A percentile compares a stretch with the other conserved stretches of the same genome.
Conservation (phyloP, 768 basidiomycete genomes). For the Xerocomellus intermedius region DNA sequence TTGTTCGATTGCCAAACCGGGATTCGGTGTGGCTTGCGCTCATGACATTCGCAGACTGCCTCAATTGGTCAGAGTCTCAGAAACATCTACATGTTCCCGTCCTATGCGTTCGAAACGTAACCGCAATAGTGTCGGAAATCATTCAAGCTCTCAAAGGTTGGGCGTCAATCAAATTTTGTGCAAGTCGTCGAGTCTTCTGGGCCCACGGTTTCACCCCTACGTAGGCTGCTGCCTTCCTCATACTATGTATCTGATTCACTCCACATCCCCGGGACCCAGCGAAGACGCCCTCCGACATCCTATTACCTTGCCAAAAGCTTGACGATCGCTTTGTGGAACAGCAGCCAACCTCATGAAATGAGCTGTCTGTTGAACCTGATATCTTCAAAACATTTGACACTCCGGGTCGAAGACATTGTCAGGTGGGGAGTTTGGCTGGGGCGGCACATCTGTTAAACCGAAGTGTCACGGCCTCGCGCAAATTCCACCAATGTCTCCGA, state of each 20-base stretch:
- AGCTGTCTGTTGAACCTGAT: neutral
- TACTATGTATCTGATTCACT: too few relatives aligned
- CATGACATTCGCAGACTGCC: neutral
- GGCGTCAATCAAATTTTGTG: too few relatives aligned
- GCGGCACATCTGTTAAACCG: too few relatives aligned
- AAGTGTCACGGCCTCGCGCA: neutral
- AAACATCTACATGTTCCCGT: neutral
- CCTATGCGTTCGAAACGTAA: neutral
- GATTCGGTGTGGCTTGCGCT: neutral
- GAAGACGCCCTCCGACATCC: too few relatives aligned
- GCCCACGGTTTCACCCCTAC: neutral
- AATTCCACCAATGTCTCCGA: neutral
- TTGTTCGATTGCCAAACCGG: neutral
- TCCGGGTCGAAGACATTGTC: too few relatives aligned
- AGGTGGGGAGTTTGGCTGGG: too few relatives aligned
- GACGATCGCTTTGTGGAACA: neutral
- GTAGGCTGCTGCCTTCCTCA: too few relatives aligned
- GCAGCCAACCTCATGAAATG: too few relatives aligned
- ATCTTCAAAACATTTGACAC: neutral
- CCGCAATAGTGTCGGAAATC: neutral
- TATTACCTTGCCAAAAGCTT: too few relatives aligned
- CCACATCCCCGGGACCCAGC: neutral
- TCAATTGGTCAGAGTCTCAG: neutral
- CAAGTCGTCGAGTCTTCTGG: neutral
- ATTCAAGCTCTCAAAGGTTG: neutral